A percentile compares a stretch with the other conserved stretches of the same genome.
Evolutionary conservation across 2,329 filamentous ascomycete species (phyloP).

Genomic region (Xylariaceae sp.): DNA sequence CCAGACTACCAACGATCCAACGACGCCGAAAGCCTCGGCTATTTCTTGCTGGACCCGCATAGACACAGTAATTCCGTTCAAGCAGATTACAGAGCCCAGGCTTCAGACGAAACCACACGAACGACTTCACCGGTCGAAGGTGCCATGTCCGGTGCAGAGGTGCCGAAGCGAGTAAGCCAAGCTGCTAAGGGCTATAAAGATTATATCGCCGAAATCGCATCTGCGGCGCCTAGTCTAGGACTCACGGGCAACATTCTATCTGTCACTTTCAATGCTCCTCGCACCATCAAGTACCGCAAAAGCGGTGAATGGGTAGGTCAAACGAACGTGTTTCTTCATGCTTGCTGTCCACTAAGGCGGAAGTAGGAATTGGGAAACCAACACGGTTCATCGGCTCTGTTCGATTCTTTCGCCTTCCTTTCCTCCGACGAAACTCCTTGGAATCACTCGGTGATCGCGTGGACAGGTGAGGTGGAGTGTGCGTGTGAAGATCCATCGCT

Average conservation of each 20-base stretch:
- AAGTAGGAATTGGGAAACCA: slow-evolving; percentile 67
- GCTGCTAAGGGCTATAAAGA: slow-evolving; percentile 43
- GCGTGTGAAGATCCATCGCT: slow-evolving; percentile 44
- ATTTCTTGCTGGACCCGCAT: slow-evolving; percentile 32
- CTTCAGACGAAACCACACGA: slow-evolving; percentile 23
- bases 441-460: slow-evolving; percentile 90
- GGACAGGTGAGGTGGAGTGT: slow-evolving; percentile 81
- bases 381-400: slow-evolving; percentile 84
- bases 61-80: slow-evolving; percentile 26
- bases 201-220: slow-evolving; percentile 53
- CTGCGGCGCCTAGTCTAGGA: slow-evolving; percentile 52
- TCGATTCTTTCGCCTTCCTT: slow-evolving; percentile 85
- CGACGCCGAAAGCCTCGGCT: slow-evolving; percentile 27
- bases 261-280: slow-evolving; percentile 60
- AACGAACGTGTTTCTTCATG: background rate
- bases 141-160: slow-evolving; percentile 38
- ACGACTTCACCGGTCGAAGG: slow-evolving; percentile 28
- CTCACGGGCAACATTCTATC: slow-evolving; percentile 65
- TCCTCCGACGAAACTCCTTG: slow-evolving; percentile 79
- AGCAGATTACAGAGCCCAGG: slow-evolving; percentile 14
- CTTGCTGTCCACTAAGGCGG: slow-evolving; percentile 7
- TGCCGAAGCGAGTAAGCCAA: slow-evolving; percentile 36
- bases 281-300: slow-evolving; percentile 55
- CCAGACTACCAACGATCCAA: slow-evolving; percentile 18
- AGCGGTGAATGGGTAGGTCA: slow-evolving; percentile 58